These are phyloP conservation scores for Dryas integrifolia DNA, from an alignment of 331 rosid species.

Conservation along the genomic window DNA sequence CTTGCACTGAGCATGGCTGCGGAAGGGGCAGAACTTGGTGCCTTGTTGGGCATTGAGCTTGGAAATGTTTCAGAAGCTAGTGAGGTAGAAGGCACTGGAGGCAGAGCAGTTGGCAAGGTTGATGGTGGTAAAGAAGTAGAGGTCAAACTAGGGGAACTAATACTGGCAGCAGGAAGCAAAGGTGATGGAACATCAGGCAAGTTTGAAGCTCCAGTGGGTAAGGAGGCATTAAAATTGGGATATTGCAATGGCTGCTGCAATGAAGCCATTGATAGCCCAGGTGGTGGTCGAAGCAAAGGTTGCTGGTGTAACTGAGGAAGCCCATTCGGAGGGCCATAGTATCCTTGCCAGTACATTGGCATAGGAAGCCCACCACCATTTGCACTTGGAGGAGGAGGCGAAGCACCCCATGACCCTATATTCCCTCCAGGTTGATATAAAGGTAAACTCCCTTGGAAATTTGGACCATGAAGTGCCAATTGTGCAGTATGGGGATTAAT, in stretches of 20 bases:
- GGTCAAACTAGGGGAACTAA: conserved; percentile 37
- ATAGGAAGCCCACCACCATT: conserved; percentile 67
- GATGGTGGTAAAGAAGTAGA: conserved; percentile 39
- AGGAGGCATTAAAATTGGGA: conserved; percentile 53
- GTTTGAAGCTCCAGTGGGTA: conserved; percentile 54
- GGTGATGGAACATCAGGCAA: conserved; percentile 51
- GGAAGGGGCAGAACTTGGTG: conserved; percentile 41
- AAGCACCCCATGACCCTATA: conserved; percentile 74
- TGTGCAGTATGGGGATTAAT: conserved; percentile 48
- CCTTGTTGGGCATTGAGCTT: conserved; percentile 50
- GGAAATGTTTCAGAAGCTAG: conserved; percentile 56
- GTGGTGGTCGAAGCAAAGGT: conserved; percentile 71
- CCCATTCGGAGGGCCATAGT: conserved; percentile 76
- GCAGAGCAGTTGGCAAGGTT: conserved; percentile 41
- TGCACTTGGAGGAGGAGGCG: conserved; percentile 61
- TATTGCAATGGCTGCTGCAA: conserved; percentile 73
- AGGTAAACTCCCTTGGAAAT: conserved; percentile 67
- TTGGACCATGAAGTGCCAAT: conserved; percentile 62
- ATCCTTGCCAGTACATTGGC: conserved; percentile 98
- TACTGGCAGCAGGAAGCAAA: conserved; percentile 40
- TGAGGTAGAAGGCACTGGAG: conserved; percentile 45
- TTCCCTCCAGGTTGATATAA: conserved; percentile 85
- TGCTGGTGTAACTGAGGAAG: conserved; percentile 82
- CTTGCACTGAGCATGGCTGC: conserved; percentile 36
- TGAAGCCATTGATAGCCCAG: conserved; percentile 73